Percentiles rank a stretch among this genome's conserved stretches.
Evolutionary conservation across 164 flowering plant species (phyloP).

Genomic region (Chimonanthus salicifolius): DNA sequence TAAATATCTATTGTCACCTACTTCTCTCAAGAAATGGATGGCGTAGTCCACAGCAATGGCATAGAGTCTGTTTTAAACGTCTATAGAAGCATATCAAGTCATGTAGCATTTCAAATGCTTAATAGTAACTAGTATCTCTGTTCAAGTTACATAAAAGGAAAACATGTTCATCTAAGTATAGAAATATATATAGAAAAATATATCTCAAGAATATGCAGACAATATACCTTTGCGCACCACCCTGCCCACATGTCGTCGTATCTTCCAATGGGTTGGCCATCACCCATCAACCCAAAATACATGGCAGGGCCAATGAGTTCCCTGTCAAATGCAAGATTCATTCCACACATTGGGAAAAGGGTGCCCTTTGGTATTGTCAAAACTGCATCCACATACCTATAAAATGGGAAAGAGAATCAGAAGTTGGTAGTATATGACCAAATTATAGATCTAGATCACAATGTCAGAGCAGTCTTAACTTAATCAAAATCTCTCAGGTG

Average conservation of each 20-base stretch:
- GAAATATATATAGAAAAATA: background rate
- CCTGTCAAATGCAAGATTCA: conserved; percentile 42
- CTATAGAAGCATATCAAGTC: too few relatives aligned
- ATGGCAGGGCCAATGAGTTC: conserved; percentile 48
- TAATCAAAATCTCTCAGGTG: too few relatives aligned
- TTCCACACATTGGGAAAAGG: conserved; percentile 49
- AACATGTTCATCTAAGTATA: background rate
- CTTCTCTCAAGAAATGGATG: too few relatives aligned
- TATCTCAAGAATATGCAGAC: background rate
- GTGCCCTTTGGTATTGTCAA: conserved; percentile 44
- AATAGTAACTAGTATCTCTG: too few relatives aligned
- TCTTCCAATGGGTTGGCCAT: conserved; percentile 37
- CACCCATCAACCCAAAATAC: conserved; percentile 47
- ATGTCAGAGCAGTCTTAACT: too few relatives aligned
- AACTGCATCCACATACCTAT: conserved; percentile 48
- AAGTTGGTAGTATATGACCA: too few relatives aligned
- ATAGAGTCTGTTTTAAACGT: too few relatives aligned
- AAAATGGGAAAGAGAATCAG: background rate
- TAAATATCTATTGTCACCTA: too few relatives aligned
- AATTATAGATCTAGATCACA: too few relatives aligned
- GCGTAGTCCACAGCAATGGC: too few relatives aligned
- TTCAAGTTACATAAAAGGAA: background rate
- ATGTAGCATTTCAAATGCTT: too few relatives aligned
- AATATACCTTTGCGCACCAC: conserved; percentile 31
- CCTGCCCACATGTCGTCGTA: conserved; percentile 44